Percentiles rank a stretch among this genome's conserved stretches.
Evolutionary conservation across 1,284 basidiomycete species (phyloP).

Genomic region (Mycena sp.): DNA sequence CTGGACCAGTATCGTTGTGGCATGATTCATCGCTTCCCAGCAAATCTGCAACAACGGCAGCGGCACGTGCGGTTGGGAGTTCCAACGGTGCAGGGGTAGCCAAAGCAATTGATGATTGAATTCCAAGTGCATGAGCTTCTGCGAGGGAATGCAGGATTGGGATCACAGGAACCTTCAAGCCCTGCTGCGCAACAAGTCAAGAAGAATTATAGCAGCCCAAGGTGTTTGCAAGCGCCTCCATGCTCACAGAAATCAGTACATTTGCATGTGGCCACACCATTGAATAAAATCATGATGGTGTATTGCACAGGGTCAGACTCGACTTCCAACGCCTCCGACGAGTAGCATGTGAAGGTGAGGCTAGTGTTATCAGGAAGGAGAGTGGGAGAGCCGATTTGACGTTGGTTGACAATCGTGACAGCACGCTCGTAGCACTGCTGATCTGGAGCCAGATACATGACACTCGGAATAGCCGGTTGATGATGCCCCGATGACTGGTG

Average conservation of each 20-base stretch:
- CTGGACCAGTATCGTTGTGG: no score
- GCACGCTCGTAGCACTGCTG: not conserved
- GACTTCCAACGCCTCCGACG: not conserved
- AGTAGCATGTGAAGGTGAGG: not conserved
- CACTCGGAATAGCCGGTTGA: not conserved
- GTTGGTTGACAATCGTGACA: not conserved
- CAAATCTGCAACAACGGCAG: not conserved
- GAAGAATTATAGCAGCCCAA: not conserved
- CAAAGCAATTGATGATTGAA: not conserved
- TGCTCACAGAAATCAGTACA: not conserved
- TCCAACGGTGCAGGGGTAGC: not conserved
- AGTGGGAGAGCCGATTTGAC: not conserved
- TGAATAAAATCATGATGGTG: not conserved
- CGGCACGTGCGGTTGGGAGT: not conserved
- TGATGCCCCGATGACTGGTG: not conserved
- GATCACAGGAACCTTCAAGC: not conserved
- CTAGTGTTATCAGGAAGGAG: not conserved
- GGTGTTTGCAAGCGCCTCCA: constrained; percentile 14
- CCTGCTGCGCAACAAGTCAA: not conserved
- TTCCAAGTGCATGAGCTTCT: not conserved
- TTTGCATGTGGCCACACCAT: not conserved
- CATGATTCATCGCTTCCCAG: not conserved
- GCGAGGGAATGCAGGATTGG: not conserved
- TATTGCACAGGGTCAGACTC: not conserved
- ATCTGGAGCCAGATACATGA: not conserved